Conservation (phyloP, 768 basidiomycete genomes). For the Peribolospora baueri region DNA sequence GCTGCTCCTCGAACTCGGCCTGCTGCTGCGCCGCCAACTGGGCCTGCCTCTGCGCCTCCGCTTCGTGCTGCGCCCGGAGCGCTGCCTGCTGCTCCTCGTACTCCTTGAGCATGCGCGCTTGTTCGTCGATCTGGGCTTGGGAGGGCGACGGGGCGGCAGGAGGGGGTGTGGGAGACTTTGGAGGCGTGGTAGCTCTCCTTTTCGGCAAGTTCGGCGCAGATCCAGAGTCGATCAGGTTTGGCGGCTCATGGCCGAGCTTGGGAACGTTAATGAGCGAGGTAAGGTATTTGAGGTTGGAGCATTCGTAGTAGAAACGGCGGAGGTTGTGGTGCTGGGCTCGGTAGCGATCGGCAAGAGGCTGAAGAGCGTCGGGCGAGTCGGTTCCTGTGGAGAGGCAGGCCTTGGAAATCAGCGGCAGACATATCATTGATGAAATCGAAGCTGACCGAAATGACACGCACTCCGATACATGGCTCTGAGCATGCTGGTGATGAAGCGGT, state of each 20-base stretch:
- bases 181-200: constrained; percentile 33
- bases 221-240: constrained; percentile 67
- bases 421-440: not conserved
- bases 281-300: constrained; percentile 90
- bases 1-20: constrained; percentile 69
- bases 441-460: constrained; percentile 21
- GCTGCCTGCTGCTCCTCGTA: constrained; percentile 90
- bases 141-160: constrained; percentile 43
- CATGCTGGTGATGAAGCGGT: constrained; percentile 97
- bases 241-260: constrained; percentile 75
- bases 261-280: constrained; percentile 96
- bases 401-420: constrained; percentile 1
- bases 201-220: constrained; percentile 65
- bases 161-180: constrained; percentile 33
- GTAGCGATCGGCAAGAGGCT: constrained; percentile 67
- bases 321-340: constrained; percentile 75
- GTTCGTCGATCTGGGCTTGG: constrained; percentile 51
- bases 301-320: constrained; percentile 97
- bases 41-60: constrained; percentile 54
- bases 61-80: constrained; percentile 51
- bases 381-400: constrained; percentile 33
- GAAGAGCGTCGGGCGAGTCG: constrained; percentile 63
- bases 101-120: constrained; percentile 78
- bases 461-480: constrained; percentile 85
- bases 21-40: constrained; percentile 58